Percentiles rank a stretch among this genome's conserved stretches.
Evolutionary conservation across 2,329 filamentous ascomycete species (phyloP).

Genomic region (Trichoderma pleuroti): DNA sequence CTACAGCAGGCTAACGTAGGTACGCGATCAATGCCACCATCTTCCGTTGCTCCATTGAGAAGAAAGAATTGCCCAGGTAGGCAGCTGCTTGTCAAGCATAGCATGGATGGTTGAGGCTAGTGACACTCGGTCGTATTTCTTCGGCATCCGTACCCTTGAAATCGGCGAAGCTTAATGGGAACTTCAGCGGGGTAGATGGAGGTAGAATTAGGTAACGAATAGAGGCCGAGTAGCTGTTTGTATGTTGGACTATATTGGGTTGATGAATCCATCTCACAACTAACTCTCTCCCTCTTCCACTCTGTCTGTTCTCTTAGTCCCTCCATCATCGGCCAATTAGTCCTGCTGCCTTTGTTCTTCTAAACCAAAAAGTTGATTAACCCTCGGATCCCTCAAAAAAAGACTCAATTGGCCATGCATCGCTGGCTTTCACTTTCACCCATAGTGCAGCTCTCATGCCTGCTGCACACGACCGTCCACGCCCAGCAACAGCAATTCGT

Average conservation of each 20-base stretch:
- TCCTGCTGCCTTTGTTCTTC: not conserved
- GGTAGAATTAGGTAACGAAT: not conserved
- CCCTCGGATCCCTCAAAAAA: not conserved
- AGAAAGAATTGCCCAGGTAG: not conserved
- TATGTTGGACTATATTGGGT: not conserved
- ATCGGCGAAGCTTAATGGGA: not conserved
- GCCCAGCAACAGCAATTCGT: constrained; percentile 12
- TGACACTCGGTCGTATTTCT: not conserved
- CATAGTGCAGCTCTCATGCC: not conserved
- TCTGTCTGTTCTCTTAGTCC: not conserved
- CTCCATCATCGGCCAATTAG: not conserved
- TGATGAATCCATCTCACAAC: not conserved
- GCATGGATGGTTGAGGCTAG: not conserved
- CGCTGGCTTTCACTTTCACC: not conserved
- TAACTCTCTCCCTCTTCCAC: not conserved
- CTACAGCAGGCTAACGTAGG: not conserved
- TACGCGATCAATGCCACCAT: not conserved
- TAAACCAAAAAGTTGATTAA: not conserved
- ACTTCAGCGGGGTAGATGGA: not conserved
- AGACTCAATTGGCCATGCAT: not conserved
- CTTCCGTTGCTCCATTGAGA: not conserved
- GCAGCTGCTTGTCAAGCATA: not conserved
- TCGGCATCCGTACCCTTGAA: not conserved
- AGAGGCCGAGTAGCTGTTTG: not conserved
- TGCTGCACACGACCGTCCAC: not conserved